phyloP scores from a whole-genome alignment of 2,329 filamentous ascomycete genomes.

The Cordyceps pruinosa region DNA sequence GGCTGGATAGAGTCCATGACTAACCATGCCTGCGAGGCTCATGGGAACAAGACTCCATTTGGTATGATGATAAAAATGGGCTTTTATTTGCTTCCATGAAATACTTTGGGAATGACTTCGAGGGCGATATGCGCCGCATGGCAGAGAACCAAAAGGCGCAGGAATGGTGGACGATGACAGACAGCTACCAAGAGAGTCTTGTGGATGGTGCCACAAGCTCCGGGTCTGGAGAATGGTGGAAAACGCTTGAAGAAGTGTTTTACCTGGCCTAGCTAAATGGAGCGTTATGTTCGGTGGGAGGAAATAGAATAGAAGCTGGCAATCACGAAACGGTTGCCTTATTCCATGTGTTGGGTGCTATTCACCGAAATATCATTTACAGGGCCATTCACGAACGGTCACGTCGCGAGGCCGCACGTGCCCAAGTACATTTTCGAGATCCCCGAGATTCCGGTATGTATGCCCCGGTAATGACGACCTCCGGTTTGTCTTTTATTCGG shows the following conservation, averaged over 20 bases:
- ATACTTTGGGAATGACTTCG: conserved; percentile 67
- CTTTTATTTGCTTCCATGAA: conserved; percentile 72
- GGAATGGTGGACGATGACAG: conserved; percentile 78
- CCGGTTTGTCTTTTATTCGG: too few species aligned
- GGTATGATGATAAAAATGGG: conserved; percentile 53
- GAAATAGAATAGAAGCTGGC: not conserved
- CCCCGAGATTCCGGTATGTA: too few species aligned
- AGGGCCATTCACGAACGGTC: too few species aligned
- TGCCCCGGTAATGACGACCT: too few species aligned
- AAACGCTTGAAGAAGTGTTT: conserved; percentile 62
- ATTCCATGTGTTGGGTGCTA: too few species aligned
- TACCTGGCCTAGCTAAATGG: conserved; percentile 38
- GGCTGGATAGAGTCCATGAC: not conserved
- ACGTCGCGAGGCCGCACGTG: too few species aligned
- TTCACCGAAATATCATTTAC: too few species aligned
- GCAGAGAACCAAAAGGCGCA: conserved; percentile 62
- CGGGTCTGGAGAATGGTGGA: conserved; percentile 61
- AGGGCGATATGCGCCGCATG: conserved; percentile 71
- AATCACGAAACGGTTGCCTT: too few species aligned
- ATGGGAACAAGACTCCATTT: conserved; percentile 58
- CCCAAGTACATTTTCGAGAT: too few species aligned
- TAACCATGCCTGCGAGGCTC: not conserved
- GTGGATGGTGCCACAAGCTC: conserved; percentile 54
- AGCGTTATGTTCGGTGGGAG: not conserved
- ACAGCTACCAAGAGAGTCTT: conserved; percentile 62